Percentiles rank a stretch among this genome's conserved stretches.
These are phyloP conservation scores for Barbarea vulgaris DNA, from an alignment of 345 rosid species.

Conservation along the genomic window DNA sequence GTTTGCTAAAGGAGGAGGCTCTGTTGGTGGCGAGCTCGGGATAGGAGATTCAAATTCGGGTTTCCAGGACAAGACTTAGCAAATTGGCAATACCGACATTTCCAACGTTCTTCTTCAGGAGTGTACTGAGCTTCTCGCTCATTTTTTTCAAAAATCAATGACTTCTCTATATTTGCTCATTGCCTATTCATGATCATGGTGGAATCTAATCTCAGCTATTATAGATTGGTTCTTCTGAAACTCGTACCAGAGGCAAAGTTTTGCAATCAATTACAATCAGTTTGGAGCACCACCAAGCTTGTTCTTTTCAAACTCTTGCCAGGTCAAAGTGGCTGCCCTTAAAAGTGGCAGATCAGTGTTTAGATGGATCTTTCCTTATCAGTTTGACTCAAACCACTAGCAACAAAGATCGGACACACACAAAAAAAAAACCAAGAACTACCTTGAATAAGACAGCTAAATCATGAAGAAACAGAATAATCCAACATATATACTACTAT, in stretches of 20 bases:
- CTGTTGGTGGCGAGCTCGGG: constrained; percentile 31
- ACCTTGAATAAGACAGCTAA: too few relatives aligned
- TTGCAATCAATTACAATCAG: not conserved
- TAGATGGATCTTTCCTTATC: too few relatives aligned
- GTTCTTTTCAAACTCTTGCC: too few relatives aligned
- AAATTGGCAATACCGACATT: constrained; percentile 66
- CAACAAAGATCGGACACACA: too few relatives aligned
- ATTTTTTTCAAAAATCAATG: constrained; percentile 66
- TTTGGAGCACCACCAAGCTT: too few relatives aligned
- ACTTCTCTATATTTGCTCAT: constrained; percentile 43
- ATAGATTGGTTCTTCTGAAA: constrained; percentile 66
- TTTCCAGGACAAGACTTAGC: constrained; percentile 51
- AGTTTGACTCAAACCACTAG: too few relatives aligned
- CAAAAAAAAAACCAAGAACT: too few relatives aligned
- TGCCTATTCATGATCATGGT: constrained; percentile 59
- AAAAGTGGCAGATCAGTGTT: too few relatives aligned
- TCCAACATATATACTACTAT: too few relatives aligned
- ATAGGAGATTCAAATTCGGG: constrained; percentile 14
- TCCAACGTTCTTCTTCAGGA: constrained; percentile 84
- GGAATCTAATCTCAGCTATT: constrained; percentile 65
- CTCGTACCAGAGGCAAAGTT: constrained; percentile 60
- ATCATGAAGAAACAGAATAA: too few relatives aligned
- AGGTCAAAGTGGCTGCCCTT: too few relatives aligned
- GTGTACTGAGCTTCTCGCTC: constrained; percentile 62
- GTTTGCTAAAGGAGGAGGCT: constrained; percentile 27